Evolutionary conservation across 306 rosid genomes (phyloP).

Genomic region (Quercus dentata): DNA sequence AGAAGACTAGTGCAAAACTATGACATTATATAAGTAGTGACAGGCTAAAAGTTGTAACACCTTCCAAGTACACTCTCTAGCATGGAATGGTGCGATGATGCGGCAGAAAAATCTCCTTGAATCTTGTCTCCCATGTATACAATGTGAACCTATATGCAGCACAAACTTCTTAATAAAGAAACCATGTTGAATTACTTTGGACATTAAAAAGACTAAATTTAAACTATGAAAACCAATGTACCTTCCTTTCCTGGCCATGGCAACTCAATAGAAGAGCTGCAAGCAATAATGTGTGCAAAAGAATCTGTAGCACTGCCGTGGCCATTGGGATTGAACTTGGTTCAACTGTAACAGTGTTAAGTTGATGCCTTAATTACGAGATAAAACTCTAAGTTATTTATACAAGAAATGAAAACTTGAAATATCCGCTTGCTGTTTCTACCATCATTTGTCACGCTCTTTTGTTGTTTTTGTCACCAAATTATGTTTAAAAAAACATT

Average conservation of each 20-base stretch:
- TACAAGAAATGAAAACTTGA: not conserved
- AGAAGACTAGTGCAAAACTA: too few species aligned
- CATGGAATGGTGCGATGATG: constrained; percentile 23
- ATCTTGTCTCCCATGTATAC: constrained; percentile 31
- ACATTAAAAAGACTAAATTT: not conserved
- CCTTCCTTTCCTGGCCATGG: constrained; percentile 29
- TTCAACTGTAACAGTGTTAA: not conserved
- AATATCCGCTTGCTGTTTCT: not conserved
- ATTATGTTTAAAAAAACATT: too few species aligned
- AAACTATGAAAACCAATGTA: not conserved
- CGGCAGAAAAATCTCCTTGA: constrained; percentile 2
- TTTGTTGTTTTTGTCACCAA: not conserved
- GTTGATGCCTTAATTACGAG: not conserved
- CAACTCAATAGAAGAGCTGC: constrained; percentile 20
- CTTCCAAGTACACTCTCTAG: constrained; percentile 31
- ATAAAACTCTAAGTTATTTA: not conserved
- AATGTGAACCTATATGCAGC: constrained; percentile 15
- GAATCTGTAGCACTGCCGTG: constrained; percentile 5
- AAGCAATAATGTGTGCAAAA: constrained; percentile 10
- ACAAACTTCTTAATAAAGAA: not conserved
- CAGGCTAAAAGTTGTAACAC: not conserved
- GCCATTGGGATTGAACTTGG: constrained; percentile 1
- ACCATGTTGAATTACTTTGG: not conserved
- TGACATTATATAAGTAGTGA: not conserved
- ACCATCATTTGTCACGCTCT: not conserved